Base-by-base conservation (phyloP, 257 asterid species). In the Anisodus tanguticus region DNA sequence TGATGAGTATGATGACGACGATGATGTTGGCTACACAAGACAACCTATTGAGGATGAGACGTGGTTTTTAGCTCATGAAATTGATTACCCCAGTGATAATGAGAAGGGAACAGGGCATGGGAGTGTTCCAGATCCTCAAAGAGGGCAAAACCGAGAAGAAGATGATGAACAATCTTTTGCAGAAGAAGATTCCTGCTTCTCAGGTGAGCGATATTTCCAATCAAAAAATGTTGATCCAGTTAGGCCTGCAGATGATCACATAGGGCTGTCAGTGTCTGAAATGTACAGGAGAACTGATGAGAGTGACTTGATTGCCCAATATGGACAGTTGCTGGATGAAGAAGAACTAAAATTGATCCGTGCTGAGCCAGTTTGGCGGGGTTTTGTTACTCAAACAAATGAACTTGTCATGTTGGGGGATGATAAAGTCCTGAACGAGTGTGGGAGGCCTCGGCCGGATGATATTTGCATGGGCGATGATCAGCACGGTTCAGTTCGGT, bases 41-140 rank as follows among this genome's bases (percentile, higher is more conserved):
- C 98, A 95, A 89, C 99, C 98, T 86, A 97, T 97, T 84, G 98
- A 97, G 89, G 99, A 97, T 17, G 99, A 97, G 89, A 86, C 95
- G 83, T 97, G 98, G 98, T 97, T 97, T 93, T 88, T 97, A 86
- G 99, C 98, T 5, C 98, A 97, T 87, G 99, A 97, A 91, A 91
- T 97, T 83, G 99, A 96, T 88, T 96, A 94, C 86, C 98, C 98
- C 22, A 96, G 99, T 70, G 99, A 94, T 91, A 93, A 93, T 79
- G 98, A 95, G 87, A 97, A 97, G 90, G 98, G 92, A 43, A 89
- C 95, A 55, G 95, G 91, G 39, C 97, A 92, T 72, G 94, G 95
- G 81, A 93, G 97, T 87, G 91, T 87, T 81, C 98, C 93, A 5
- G 95, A 94, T 81, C 92, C 92, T 74, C 97, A 95, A 89, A 88